Conservation (phyloP, 2,329 filamentous ascomycete species). For the Lasiodiplodia hormozganensis region DNA sequence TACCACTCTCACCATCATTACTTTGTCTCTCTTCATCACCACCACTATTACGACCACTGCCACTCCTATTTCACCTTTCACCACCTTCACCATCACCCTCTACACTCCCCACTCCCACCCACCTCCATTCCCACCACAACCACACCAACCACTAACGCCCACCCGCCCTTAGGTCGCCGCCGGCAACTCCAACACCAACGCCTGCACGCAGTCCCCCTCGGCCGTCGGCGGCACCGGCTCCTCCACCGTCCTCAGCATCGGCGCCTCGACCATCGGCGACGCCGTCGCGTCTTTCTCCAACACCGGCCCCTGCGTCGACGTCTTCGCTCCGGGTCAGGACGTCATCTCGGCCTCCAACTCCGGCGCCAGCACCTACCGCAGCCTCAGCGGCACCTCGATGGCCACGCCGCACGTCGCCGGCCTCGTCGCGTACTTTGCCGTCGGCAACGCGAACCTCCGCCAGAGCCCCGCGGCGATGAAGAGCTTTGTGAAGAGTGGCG, state of each 20-base stretch:
- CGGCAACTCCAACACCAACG: slow-evolving; percentile 43
- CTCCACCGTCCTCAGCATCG: slow-evolving; percentile 41
- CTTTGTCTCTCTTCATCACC: no score
- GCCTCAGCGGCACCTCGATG: slow-evolving; percentile 34
- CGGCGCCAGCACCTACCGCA: slow-evolving; percentile 37
- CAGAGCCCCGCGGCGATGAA: neutral
- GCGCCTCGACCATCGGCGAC: slow-evolving; percentile 41
- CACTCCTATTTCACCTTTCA: neutral
- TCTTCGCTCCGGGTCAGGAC: slow-evolving; percentile 48
- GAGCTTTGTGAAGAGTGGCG: neutral
- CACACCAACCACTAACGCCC: no score
- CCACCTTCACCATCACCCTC: neutral
- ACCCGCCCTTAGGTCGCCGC: slow-evolving; percentile 36
- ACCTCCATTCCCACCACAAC: no score
- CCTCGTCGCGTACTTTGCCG: slow-evolving; percentile 35
- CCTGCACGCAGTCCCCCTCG: slow-evolving; percentile 40
- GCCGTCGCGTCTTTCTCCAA: slow-evolving; percentile 41
- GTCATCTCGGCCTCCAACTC: slow-evolving; percentile 55
- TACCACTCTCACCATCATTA: no score
- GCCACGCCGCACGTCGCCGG: slow-evolving; percentile 38
- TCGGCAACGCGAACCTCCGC: neutral
- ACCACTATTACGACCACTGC: no score
- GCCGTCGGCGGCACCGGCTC: slow-evolving; percentile 31
- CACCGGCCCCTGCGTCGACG: slow-evolving; percentile 47
- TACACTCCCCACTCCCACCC: no score